Evolutionary conservation across 148 eudicot species (phyloP), one percentile per base, ranked within the genome.

Genomic region (Rhododendron mucronatum): DNA sequence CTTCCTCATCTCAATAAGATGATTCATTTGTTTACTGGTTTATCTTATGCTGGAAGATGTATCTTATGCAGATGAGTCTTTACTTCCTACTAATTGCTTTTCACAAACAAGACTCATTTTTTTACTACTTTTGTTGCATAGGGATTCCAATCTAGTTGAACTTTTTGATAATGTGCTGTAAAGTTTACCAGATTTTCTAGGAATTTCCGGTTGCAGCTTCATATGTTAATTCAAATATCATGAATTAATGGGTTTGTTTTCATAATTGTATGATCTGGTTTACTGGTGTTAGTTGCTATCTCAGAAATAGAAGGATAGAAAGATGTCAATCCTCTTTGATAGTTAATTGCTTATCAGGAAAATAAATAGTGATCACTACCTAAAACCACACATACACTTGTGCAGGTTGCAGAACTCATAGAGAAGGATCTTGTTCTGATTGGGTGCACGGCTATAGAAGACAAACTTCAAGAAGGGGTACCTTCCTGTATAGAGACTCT

Each of bases 381-480:
- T 41, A 39, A 63, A 65, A 83, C 50, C 26, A 37, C 55, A 2
- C 86, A 89, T 69, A 55, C 2, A 63, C 26, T 67, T 87, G 28
- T 88, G 88, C 94, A 97, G 99, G 98, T 97, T 37, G 96, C 95
- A 28, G 99, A 97, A 89, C 92, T 95, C 61, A 95, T 97, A 89
- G 99, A 97, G 85, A 95, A 92, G 89, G 96, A 97, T 82, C 95
- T 97, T 85, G 90, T 90, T 82, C 86, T 95, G 90, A 93, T 97
- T 90, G 99, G 99, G 78, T 89, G 92, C 88, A 95, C 99, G 51
- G 99, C 99, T 81, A 97, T 97, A 82, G 99, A 97, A 93, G 99
- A 97, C 89, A 97, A 95, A 91, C 99, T 97, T 89, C 99, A 97
- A 91, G 99, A 97, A 90, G 99, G 99, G 50, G 99, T 97, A 57